A percentile compares a stretch with the other conserved stretches of the same genome.
Conservation (phyloP, 805 yeast species). For the Blastobotrys americana region DNA sequence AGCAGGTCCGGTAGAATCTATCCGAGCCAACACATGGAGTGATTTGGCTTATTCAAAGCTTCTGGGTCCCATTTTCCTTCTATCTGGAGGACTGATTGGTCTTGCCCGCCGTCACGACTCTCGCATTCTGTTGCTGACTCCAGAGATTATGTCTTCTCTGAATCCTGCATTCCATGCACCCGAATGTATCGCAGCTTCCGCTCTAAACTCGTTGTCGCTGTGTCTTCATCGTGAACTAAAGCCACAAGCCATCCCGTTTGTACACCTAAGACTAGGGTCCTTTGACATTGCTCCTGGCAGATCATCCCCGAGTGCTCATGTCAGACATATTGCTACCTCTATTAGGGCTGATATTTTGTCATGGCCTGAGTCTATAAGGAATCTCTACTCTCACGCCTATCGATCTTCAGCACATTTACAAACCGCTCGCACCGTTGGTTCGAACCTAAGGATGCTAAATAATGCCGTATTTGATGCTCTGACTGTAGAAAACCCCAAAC, state of each 20-base stretch:
- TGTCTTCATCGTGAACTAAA: conserved; percentile 38
- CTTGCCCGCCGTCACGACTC: conserved; percentile 46
- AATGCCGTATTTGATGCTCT: conserved; percentile 28
- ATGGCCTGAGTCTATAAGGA: conserved; percentile 35
- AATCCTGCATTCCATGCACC: conserved; percentile 57
- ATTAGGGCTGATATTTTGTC: conserved; percentile 36
- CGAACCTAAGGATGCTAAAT: conserved; percentile 26
- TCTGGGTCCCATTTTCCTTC: conserved; percentile 42
- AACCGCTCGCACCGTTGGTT: conserved; percentile 26
- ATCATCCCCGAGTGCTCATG: conserved; percentile 13
- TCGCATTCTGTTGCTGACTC: conserved; percentile 46
- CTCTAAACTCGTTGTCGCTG: conserved; percentile 35
- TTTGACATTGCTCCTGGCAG: conserved; percentile 34
- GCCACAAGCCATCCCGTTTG: conserved; percentile 38
- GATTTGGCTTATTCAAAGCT: conserved; percentile 40
- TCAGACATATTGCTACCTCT: conserved; percentile 27
- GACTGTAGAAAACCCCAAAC: conserved; percentile 21
- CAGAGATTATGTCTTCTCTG: conserved; percentile 48
- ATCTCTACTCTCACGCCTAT: conserved; percentile 32
- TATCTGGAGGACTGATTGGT: conserved; percentile 49
- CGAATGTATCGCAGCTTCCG: conserved; percentile 47
- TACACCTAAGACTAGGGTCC: conserved; percentile 42
- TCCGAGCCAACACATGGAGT: conserved; percentile 46
- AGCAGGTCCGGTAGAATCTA: conserved; percentile 56
- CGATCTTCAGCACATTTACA: conserved; percentile 27